A percentile compares a stretch with the other conserved stretches of the same genome.
Evolutionary conservation across 345 rosid species (phyloP).

Genomic region (Lepidium didymum): DNA sequence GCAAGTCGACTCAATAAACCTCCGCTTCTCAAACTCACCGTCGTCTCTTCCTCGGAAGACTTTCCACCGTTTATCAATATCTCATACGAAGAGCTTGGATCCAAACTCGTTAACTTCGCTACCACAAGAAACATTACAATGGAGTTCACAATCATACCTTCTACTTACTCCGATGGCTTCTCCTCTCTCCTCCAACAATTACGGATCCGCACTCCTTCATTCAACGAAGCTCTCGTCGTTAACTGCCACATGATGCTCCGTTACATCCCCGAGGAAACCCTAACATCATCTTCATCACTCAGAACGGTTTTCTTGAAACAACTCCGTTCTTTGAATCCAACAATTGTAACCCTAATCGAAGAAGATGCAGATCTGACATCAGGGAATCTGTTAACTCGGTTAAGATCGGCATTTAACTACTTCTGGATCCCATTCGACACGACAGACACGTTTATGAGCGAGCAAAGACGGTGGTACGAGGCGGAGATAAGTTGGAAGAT

Average conservation of each 20-base stretch:
- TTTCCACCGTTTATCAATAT: constrained; percentile 39
- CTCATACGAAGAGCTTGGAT: constrained; percentile 65
- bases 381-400: constrained; percentile 36
- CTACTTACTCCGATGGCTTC: constrained; percentile 65
- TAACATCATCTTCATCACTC: constrained; percentile 20
- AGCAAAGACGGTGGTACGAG: constrained; percentile 79
- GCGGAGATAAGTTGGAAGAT: constrained; percentile 79
- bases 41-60: constrained; percentile 54
- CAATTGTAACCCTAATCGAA: constrained; percentile 58
- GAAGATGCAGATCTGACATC: constrained; percentile 83
- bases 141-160: constrained; percentile 52
- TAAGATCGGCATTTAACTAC: constrained; percentile 43
- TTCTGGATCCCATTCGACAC: constrained; percentile 93
- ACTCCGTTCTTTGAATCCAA: constrained; percentile 60
- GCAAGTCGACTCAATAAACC: constrained; percentile 42
- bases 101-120: constrained; percentile 66
- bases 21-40: constrained; percentile 67
- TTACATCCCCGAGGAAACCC: constrained; percentile 64
- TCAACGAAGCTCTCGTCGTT: constrained; percentile 65
- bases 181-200: constrained; percentile 58
- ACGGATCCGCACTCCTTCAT: constrained; percentile 42
- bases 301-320: constrained; percentile 56
- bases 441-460: constrained; percentile 67
- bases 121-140: constrained; percentile 55
- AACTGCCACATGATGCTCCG: constrained; percentile 94